A percentile compares a stretch with the other conserved stretches of the same genome.
Evolutionary conservation across 2,329 filamentous ascomycete species (phyloP).

Genomic region (Microsporum audouinii): DNA sequence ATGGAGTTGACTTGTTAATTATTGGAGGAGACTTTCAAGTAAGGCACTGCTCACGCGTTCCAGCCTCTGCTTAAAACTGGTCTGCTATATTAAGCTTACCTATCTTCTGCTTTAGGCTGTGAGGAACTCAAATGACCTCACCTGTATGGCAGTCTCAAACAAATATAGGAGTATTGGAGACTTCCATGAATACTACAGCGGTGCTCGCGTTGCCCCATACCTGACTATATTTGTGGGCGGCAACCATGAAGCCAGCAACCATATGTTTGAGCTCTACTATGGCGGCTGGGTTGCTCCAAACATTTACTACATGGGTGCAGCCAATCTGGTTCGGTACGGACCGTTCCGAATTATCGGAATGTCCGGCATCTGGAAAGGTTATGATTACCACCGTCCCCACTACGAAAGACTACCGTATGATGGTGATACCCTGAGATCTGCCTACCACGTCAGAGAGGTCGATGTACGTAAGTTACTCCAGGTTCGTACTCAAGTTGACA

Average conservation of each 20-base stretch:
- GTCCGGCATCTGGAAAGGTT: constrained; percentile 90
- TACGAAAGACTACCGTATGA: constrained; percentile 79
- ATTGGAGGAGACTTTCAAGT: constrained; percentile 95
- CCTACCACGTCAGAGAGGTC: constrained; percentile 82
- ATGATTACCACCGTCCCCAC: constrained; percentile 74
- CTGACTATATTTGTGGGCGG: constrained; percentile 86
- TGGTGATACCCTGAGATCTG: constrained; percentile 60
- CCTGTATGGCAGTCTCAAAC: constrained; percentile 74
- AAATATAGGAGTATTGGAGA: constrained; percentile 86
- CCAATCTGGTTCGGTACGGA: constrained; percentile 75
- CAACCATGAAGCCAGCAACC: constrained; percentile 87
- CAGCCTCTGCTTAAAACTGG: not conserved
- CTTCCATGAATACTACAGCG: constrained; percentile 89
- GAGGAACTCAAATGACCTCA: constrained; percentile 77
- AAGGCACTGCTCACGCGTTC: constrained; percentile 14
- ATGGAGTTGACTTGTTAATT: constrained; percentile 75
- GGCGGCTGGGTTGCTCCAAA: constrained; percentile 95
- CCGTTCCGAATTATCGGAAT: constrained; percentile 78
- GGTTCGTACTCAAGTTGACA: constrained; percentile 73
- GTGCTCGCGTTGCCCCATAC: constrained; percentile 64
- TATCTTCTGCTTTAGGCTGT: constrained; percentile 49
- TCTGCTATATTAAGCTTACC: not conserved
- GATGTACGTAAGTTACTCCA: constrained; percentile 85
- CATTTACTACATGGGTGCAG: constrained; percentile 92
- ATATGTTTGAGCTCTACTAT: constrained; percentile 87